Base-by-base conservation (phyloP, 2,329 filamentous ascomycete genomes). In the Botryotinia globosa region DNA sequence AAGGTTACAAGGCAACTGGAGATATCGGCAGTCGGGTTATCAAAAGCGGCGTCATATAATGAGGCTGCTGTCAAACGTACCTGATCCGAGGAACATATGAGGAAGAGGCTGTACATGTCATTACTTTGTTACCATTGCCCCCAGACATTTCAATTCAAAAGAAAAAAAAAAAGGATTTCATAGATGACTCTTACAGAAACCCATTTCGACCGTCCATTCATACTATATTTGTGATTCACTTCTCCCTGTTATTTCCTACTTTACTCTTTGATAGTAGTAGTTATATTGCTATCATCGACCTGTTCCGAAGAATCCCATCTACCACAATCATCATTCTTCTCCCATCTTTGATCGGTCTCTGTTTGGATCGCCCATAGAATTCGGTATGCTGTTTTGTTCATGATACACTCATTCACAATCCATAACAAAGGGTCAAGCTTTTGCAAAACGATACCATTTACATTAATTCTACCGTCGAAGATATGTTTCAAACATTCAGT, bases 401-500 rank as follows among this genome's bases (percentile, higher is more conserved):
- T 64, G 61, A 65, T 66, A 71, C n/a, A 58, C 69, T 74, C 78
- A 77, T 74, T 65, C 44, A 71, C 61, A 65, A 71, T 54, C 54
- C 51, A 74, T 45, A 61, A 75, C 58, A 71, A 71, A 63, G 51
- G n/a, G 32, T 37, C 8, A 29, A 45, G 34, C 22, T 22, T 29
- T 54, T 32, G 44, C 68, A 29, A 25, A 37, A n/a, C 22, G 9
- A 64, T 51, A 45, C 45, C 62, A n/a, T 45, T 58, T 48, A 56
- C 56, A 25, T 62, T 44, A 12, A 39, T 39, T 6, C 32, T 20
- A 32, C 44, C 74, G 68, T 69, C 44, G 73, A 71, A 80, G 81
- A 80, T 77, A 98, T 98, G 95, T 97, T 96, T 84, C 91, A 92
- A 74, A 94, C 92, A 71, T 99, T 99, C 84, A 96, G 93, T 37